A percentile compares a stretch with the other conserved stretches of the same genome.
phyloP scores from a whole-genome alignment of 148 eudicot species.

The Camellia granthamiana region DNA sequence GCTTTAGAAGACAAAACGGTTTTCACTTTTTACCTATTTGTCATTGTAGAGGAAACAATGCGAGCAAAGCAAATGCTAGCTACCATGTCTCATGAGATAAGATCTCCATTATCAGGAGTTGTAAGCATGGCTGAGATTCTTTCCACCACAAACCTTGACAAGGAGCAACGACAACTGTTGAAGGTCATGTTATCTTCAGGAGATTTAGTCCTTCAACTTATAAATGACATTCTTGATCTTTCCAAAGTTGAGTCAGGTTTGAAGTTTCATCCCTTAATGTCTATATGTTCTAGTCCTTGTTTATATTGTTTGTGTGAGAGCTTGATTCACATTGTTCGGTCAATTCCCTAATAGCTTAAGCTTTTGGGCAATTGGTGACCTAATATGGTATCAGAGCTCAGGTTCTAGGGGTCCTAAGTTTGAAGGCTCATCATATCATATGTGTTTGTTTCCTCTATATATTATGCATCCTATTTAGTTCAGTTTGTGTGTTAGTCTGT shows the following conservation, averaged over 20 bases:
- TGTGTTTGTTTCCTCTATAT: not conserved
- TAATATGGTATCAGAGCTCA: not conserved
- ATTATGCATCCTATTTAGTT: not conserved
- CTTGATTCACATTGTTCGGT: not conserved
- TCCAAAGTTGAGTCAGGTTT: slow-evolving; percentile 95
- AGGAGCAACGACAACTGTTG: slow-evolving; percentile 64
- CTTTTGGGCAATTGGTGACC: not conserved
- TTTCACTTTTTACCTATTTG: not conserved
- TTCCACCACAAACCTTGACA: slow-evolving; percentile 64
- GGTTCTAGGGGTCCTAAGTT: not conserved
- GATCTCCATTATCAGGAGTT: slow-evolving; percentile 90
- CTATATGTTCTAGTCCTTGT: not conserved
- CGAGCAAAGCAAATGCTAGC: slow-evolving; percentile 93
- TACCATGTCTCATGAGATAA: slow-evolving; percentile 96
- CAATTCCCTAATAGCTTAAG: not conserved
- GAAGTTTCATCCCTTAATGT: slow-evolving; percentile 18
- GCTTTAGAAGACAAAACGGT: slow-evolving; percentile 5
- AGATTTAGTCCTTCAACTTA: slow-evolving; percentile 83
- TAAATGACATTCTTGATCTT: slow-evolving; percentile 92
- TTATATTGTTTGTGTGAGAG: not conserved
- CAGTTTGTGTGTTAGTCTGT: not conserved
- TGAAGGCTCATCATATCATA: not conserved
- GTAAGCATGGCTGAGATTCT: slow-evolving; percentile 94
- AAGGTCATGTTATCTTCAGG: slow-evolving; percentile 92
- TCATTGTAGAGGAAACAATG: slow-evolving; percentile 85